Conservation (phyloP, 768 basidiomycete genomes). For the Suillus spraguei region DNA sequence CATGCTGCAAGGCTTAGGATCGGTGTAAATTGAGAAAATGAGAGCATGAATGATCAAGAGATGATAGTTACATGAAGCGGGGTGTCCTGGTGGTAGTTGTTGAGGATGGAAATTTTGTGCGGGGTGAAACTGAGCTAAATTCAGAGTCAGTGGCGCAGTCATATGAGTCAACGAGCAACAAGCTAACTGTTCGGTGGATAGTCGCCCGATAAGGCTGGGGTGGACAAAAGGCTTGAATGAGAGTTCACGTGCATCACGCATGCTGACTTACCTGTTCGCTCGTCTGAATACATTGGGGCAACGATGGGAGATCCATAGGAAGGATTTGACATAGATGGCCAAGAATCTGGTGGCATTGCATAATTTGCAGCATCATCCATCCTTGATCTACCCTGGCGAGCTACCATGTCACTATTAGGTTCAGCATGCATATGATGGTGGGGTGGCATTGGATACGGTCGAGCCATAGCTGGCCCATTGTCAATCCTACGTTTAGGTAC, state of each 20-base stretch:
- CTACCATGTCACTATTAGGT: slow-evolving; percentile 33
- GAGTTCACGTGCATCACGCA: slow-evolving; percentile 14
- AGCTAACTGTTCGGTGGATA: slow-evolving; percentile 42
- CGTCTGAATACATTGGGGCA: slow-evolving; percentile 55
- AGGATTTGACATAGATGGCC: slow-evolving; percentile 35
- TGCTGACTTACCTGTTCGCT: slow-evolving; percentile 52
- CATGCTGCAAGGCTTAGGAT: slow-evolving; percentile 49
- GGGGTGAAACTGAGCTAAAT: slow-evolving; percentile 35
- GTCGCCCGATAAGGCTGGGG: slow-evolving; percentile 45
- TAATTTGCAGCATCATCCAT: slow-evolving; percentile 36
- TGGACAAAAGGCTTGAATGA: slow-evolving; percentile 20
- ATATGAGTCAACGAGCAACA: slow-evolving; percentile 9
- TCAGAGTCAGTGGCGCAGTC: slow-evolving; percentile 20
- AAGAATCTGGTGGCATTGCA: slow-evolving; percentile 30
- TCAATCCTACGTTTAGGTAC: slow-evolving; percentile 39
- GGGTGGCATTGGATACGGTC: slow-evolving; percentile 37
- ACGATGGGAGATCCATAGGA: slow-evolving; percentile 48
- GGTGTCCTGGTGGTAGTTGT: slow-evolving; percentile 25
- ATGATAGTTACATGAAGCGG: slow-evolving; percentile 36
- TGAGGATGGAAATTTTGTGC: slow-evolving; percentile 38
- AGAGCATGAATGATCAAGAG: slow-evolving; percentile 21
- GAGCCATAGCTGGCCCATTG: slow-evolving; percentile 32
- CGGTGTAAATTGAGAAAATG: slow-evolving; percentile 23
- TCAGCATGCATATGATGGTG: slow-evolving; percentile 36
- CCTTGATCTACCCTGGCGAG: slow-evolving; percentile 30